Evolutionary conservation across 2,329 filamentous ascomycete species (phyloP).

Genomic region (Hypoxylon sp.): DNA sequence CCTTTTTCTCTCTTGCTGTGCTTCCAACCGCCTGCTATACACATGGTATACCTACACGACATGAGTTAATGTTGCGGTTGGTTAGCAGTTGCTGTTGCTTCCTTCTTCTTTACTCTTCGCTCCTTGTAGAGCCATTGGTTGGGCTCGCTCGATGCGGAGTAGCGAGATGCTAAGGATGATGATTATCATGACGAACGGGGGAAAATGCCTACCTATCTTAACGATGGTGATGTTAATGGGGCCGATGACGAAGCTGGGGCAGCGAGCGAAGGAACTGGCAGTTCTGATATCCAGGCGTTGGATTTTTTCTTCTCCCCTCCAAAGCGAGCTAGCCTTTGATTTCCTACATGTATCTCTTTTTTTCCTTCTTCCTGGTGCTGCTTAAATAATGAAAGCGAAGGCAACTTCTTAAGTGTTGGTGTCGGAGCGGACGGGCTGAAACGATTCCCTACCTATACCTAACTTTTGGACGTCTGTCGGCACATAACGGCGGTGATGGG

Average conservation of each 20-base stretch:
- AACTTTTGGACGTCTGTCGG: conserved; percentile 15
- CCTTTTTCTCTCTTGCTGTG: conserved; percentile 27
- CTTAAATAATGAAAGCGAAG: conserved; percentile 19
- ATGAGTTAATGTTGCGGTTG: conserved; percentile 14
- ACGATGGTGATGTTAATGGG: conserved; percentile 5
- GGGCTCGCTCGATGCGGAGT: background rate
- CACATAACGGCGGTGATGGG: conserved; percentile 22
- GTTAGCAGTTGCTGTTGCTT: conserved; percentile 3
- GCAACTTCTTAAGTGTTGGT: conserved; percentile 18
- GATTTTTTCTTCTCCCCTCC: no score
- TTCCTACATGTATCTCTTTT: conserved; percentile 10
- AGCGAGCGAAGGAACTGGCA: conserved; percentile 1
- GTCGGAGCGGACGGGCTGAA: conserved; percentile 11
- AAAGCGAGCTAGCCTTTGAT: conserved; percentile 26
- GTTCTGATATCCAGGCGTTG: conserved; percentile 31
- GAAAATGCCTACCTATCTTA: no score
- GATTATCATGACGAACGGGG: background rate
- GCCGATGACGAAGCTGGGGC: background rate
- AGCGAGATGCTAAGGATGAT: background rate
- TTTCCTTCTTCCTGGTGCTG: conserved; percentile 3
- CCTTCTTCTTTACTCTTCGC: background rate
- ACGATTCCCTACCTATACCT: background rate
- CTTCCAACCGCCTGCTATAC: conserved; percentile 14
- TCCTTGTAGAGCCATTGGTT: background rate
- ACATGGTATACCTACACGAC: conserved; percentile 6